phyloP scores from a whole-genome alignment of 192 early-diverging fungal genomes.

The Coemansia sp. region DNA sequence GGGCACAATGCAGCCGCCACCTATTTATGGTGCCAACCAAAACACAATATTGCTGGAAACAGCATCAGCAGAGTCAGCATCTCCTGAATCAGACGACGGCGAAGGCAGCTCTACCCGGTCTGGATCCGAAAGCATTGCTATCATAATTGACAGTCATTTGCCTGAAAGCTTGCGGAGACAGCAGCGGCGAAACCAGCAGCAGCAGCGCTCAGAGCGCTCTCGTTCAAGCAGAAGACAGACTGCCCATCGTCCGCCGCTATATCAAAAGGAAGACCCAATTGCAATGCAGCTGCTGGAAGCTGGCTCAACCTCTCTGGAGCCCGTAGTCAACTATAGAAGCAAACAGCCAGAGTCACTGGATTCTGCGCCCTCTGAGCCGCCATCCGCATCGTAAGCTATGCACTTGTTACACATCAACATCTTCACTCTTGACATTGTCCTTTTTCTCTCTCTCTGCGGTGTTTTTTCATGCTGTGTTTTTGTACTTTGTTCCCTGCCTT shows the following conservation, averaged over 20 bases:
- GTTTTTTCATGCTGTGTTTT: not conserved
- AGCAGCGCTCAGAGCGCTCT: slow-evolving; percentile 2
- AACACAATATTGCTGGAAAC: slow-evolving; percentile 64
- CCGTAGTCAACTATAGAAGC: slow-evolving; percentile 32
- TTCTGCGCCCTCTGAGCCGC: slow-evolving; percentile 9
- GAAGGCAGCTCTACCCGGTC: slow-evolving; percentile 1
- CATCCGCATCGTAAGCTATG: slow-evolving; percentile 1
- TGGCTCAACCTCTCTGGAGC: slow-evolving; percentile 42
- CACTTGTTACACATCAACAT: not conserved
- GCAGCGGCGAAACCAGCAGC: slow-evolving; percentile 3
- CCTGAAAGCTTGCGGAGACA: not conserved
- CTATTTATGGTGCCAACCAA: slow-evolving; percentile 70
- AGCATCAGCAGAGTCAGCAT: slow-evolving; percentile 12
- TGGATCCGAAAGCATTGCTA: slow-evolving; percentile 18
- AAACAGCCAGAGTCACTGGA: slow-evolving; percentile 31
- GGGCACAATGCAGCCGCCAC: slow-evolving; percentile 69
- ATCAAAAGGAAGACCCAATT: slow-evolving; percentile 50
- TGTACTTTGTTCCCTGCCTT: not conserved
- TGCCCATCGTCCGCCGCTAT: slow-evolving; percentile 32
- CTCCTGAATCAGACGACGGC: slow-evolving; percentile 20
- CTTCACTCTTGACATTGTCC: not conserved
- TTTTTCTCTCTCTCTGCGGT: not conserved
- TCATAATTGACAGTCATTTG: slow-evolving; percentile 17
- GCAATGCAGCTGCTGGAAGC: slow-evolving; percentile 49
- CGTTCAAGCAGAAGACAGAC: slow-evolving; percentile 12